Evolutionary conservation across 495 filamentous ascomycete species (phyloP).

Genomic region (Annulohypoxylon maeteangense): DNA sequence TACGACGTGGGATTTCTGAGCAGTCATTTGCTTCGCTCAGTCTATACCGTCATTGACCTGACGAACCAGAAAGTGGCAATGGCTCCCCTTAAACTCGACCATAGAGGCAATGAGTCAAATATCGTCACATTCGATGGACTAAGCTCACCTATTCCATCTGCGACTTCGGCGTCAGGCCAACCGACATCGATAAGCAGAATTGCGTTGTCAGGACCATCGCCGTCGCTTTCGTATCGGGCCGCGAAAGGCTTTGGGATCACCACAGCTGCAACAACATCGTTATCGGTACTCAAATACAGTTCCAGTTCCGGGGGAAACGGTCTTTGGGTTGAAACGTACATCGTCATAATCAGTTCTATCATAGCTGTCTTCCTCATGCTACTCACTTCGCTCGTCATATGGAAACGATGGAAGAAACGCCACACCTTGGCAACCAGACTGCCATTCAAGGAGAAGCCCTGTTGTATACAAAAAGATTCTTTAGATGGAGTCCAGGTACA

Average conservation of each 20-base stretch:
- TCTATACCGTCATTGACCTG: slow-evolving; percentile 8
- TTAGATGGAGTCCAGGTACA: too few relatives aligned
- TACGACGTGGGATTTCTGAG: slow-evolving; percentile 1
- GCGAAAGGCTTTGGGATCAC: background rate
- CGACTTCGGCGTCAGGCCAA: background rate
- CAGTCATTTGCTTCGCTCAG: background rate
- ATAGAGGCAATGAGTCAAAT: background rate
- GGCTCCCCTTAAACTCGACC: background rate
- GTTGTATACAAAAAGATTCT: background rate
- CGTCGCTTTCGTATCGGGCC: background rate
- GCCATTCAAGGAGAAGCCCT: background rate
- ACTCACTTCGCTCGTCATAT: background rate
- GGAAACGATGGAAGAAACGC: background rate
- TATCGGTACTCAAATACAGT: background rate
- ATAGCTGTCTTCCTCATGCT: background rate
- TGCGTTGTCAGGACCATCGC: background rate
- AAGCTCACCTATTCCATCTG: background rate
- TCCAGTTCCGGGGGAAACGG: background rate
- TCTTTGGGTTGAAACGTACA: background rate
- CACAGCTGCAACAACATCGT: background rate
- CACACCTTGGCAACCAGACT: background rate
- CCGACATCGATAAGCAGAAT: background rate
- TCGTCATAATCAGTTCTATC: background rate
- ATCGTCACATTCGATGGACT: background rate
- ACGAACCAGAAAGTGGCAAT: background rate